These are phyloP conservation scores for Thalassiosira ordinaria DNA, from an alignment of 352 stramenopile species.

Conservation along the genomic window DNA sequence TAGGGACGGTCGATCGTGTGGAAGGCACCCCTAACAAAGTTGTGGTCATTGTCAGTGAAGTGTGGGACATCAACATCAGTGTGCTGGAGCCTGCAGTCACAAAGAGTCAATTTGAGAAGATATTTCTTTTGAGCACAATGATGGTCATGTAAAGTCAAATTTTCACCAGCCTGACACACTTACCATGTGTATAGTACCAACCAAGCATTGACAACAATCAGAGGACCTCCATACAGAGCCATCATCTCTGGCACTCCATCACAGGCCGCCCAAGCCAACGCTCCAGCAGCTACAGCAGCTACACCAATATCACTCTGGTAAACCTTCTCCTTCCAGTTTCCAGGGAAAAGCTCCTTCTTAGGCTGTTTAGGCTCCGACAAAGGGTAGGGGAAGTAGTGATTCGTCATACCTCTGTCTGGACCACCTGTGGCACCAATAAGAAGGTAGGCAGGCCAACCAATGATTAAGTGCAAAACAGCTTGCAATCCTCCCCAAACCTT, in stretches of 20 bases:
- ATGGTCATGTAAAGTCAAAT: no score
- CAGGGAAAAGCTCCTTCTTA: slow-evolving; percentile 86
- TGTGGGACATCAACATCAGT: slow-evolving; percentile 96
- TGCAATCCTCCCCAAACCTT: slow-evolving; percentile 74
- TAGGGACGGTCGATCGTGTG: slow-evolving; percentile 96
- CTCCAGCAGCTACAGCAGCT: slow-evolving; percentile 76
- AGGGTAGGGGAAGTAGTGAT: slow-evolving; percentile 84
- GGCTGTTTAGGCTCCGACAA: slow-evolving; percentile 67
- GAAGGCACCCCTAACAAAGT: slow-evolving; percentile 93
- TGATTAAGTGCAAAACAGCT: slow-evolving; percentile 78
- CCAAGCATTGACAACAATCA: slow-evolving; percentile 95
- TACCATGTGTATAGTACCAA: slow-evolving; percentile 95
- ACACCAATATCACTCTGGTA: slow-evolving; percentile 92
- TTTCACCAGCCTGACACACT: slow-evolving; percentile 73
- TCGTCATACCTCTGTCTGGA: slow-evolving; percentile 80
- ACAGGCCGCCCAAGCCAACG: slow-evolving; percentile 81
- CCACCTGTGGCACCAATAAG: slow-evolving; percentile 85
- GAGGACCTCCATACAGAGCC: slow-evolving; percentile 92
- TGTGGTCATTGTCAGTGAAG: slow-evolving; percentile 91
- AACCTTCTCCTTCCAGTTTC: slow-evolving; percentile 92
- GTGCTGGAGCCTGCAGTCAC: slow-evolving; percentile 92
- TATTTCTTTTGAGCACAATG: no score
- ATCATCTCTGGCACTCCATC: slow-evolving; percentile 88
- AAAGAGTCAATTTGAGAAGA: slow-evolving; percentile 81
- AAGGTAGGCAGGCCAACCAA: slow-evolving; percentile 86